Conservation (phyloP, 495 filamentous ascomycete species). For the Penicillium simplicissimum region DNA sequence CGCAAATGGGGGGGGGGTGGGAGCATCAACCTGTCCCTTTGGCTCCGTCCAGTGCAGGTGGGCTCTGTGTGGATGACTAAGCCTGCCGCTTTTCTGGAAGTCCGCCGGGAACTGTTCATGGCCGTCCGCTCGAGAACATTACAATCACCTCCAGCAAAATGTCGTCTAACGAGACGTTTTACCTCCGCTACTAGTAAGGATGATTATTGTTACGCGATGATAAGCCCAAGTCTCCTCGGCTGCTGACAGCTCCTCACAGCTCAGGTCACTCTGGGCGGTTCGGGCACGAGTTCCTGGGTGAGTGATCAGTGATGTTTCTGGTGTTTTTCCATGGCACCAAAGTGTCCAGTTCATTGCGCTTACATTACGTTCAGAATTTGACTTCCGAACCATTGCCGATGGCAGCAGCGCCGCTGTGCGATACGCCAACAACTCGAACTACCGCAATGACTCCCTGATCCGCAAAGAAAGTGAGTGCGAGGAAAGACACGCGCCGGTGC, state of each 20-base stretch:
- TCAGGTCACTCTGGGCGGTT: slow-evolving; percentile 97
- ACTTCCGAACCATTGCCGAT: slow-evolving; percentile 90
- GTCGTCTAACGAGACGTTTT: slow-evolving; percentile 79
- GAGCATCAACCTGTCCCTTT: slow-evolving; percentile 49
- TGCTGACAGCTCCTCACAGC: slow-evolving; percentile 59
- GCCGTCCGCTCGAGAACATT: slow-evolving; percentile 5
- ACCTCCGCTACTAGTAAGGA: slow-evolving; percentile 92
- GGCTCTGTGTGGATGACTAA: slow-evolving; percentile 56
- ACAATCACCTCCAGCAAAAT: slow-evolving; percentile 28
- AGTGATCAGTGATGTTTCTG: slow-evolving; percentile 24
- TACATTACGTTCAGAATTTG: slow-evolving; percentile 71
- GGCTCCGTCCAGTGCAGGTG: slow-evolving; percentile 44
- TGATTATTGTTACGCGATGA: slow-evolving; percentile 17
- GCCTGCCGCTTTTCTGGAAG: slow-evolving; percentile 33
- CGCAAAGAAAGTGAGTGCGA: slow-evolving; percentile 92
- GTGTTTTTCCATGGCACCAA: background rate
- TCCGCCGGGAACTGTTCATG: slow-evolving; percentile 23
- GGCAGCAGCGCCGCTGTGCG: slow-evolving; percentile 92
- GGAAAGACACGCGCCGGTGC: background rate
- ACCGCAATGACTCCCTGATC: slow-evolving; percentile 97
- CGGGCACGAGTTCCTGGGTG: slow-evolving; percentile 98
- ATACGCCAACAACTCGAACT: slow-evolving; percentile 99
- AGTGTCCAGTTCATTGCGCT: slow-evolving; percentile 18
- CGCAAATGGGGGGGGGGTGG: slow-evolving; percentile 32
- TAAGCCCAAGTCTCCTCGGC: slow-evolving; percentile 46